These are phyloP conservation scores for Cryptococcus sp. DNA, from an alignment of 1,284 basidiomycete genomes.

Conservation along the genomic window DNA sequence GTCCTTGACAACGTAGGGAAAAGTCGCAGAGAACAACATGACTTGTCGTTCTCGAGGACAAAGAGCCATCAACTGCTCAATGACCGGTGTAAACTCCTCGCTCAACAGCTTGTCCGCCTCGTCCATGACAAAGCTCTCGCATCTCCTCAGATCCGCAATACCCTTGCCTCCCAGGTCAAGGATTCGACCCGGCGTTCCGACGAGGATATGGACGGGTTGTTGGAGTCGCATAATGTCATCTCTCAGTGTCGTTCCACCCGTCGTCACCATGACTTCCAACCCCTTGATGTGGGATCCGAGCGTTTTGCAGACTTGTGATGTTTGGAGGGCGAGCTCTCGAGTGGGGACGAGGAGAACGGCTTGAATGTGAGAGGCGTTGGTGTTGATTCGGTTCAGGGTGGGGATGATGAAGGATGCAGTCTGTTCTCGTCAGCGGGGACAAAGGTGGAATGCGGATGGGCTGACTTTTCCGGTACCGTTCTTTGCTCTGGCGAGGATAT, in stretches of 20 bases:
- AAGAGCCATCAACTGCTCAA: slow-evolving; percentile 88
- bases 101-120: slow-evolving; percentile 98
- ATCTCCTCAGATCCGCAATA: slow-evolving; percentile 90
- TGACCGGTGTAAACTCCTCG: slow-evolving; percentile 96
- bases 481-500: slow-evolving; percentile 70
- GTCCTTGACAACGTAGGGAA: slow-evolving; percentile 98
- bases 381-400: slow-evolving; percentile 86
- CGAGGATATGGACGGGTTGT: slow-evolving; percentile 89
- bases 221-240: slow-evolving; percentile 93
- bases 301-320: slow-evolving; percentile 94
- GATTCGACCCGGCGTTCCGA: slow-evolving; percentile 94
- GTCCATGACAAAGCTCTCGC: slow-evolving; percentile 97
- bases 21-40: slow-evolving; percentile 98
- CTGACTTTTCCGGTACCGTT: slow-evolving; percentile 47
- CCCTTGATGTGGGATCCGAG: slow-evolving; percentile 88
- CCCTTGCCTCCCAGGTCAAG: slow-evolving; percentile 90
- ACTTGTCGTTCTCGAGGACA: slow-evolving; percentile 86
- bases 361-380: slow-evolving; percentile 83
- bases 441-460: slow-evolving; percentile 3
- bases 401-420: slow-evolving; percentile 99
- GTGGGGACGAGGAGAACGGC: slow-evolving; percentile 90
- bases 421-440: slow-evolving; percentile 50
- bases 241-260: slow-evolving; percentile 94
- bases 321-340: slow-evolving; percentile 91
- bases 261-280: slow-evolving; percentile 97